Base-by-base conservation (phyloP, 2,329 filamentous ascomycete species). In the Escovopsis sp. region DNA sequence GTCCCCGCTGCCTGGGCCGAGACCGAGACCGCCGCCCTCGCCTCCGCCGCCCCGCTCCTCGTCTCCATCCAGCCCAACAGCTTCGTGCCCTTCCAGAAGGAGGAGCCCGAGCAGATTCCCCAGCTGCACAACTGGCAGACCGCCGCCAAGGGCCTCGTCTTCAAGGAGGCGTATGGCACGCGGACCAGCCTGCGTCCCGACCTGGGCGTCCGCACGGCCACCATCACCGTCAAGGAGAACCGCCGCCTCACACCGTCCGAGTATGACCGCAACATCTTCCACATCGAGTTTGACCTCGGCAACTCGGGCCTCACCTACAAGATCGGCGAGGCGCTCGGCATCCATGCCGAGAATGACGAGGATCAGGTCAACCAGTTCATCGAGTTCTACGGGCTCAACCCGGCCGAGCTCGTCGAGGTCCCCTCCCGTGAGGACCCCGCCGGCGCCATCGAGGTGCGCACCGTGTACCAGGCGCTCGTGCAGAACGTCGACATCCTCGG, bases 181-280 rank as follows among this genome's bases (percentile, higher is more conserved):
- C 65, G 73, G 50, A 66, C 66, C 43, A 63, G 64, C 35, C 74
- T 98, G 28, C 82, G 90, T 36, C 90, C 90, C 10, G 90, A 98
- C 50, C 66, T 93, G 36, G 63, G 79, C 9, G 76, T 84, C 51
- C 86, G 88, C 71, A 96, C 88, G 2, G 78, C 72, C 49, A 83
- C 85, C 29, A 80, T 94, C 36, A 79, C 76, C 36, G 87, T 98
- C 58, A 85, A 92, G 66, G 90, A 96, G 66, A 94, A 93, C 63
- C 83, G 90, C 42, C 77, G 90, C 43, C 72, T 98, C 37, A 98
- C 90, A 0, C 90, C 90, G 3, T 50, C 61, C 17, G 80, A 77
- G 23, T 98, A 98, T 54, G 87, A 96, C 58, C 85, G 90, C 48
- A 94, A 98, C 69, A 96, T 98, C 60, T 98, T 98, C 79, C 90